Evolutionary conservation across 805 yeast genomes (phyloP).

Genomic region (Kockiozyma suomiensis): DNA sequence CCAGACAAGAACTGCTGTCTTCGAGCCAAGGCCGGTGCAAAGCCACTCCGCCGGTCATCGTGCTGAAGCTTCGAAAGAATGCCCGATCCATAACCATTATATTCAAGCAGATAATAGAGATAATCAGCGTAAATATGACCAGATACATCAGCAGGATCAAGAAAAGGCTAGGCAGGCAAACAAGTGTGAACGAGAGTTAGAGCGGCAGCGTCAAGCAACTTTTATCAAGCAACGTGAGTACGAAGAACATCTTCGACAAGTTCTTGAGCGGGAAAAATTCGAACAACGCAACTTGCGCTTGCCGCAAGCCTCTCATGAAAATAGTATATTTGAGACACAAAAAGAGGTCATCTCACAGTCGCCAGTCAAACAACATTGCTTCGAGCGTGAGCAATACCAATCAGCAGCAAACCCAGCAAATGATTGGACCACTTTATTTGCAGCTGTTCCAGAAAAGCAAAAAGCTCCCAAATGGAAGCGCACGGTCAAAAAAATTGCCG

Average conservation of each 20-base stretch:
- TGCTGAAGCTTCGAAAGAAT: too few species aligned
- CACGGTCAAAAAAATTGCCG: conserved; percentile 12
- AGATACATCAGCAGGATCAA: too few species aligned
- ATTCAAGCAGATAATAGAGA: too few species aligned
- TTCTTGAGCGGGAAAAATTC: conserved; percentile 1
- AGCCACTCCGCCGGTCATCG: too few species aligned
- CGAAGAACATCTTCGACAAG: conserved; percentile 1
- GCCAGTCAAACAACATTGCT: background rate
- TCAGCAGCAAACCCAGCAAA: background rate
- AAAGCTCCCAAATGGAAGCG: conserved; percentile 10
- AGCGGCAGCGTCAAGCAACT: background rate
- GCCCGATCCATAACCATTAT: too few species aligned
- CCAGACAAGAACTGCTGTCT: background rate
- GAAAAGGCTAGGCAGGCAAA: background rate
- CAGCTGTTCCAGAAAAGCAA: background rate
- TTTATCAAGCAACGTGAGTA: background rate
- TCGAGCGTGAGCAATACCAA: background rate
- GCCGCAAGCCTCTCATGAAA: too few species aligned
- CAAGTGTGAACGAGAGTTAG: background rate
- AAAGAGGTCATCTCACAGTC: too few species aligned
- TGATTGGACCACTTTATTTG: background rate
- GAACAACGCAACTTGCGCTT: too few species aligned
- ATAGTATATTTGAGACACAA: too few species aligned
- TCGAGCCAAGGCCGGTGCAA: too few species aligned
- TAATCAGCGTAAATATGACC: too few species aligned